Percentiles rank a stretch among this genome's conserved stretches.
These are phyloP conservation scores for Apiospora marii DNA, from an alignment of 2,329 filamentous ascomycete species.

Conservation along the genomic window DNA sequence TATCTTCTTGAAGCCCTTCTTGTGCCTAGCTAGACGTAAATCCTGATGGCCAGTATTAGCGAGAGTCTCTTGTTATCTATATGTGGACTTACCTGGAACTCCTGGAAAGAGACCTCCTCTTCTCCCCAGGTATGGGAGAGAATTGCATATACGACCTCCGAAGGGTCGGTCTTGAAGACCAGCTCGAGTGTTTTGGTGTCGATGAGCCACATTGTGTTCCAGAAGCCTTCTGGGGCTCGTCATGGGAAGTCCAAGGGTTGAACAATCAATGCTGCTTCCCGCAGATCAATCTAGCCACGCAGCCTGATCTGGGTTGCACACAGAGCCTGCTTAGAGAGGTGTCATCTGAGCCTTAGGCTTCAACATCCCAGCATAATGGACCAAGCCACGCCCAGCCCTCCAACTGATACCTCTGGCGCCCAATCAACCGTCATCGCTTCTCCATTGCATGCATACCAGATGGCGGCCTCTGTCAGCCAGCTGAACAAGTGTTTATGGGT, in stretches of 20 bases:
- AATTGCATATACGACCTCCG: not conserved
- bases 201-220: slow-evolving; percentile 18
- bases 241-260: not conserved
- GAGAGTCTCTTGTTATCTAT: not conserved
- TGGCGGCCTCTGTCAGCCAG: not conserved
- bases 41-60: not conserved
- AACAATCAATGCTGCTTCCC: not conserved
- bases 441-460: not conserved
- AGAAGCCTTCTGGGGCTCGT: not conserved
- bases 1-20: not conserved
- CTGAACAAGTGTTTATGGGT: not conserved
- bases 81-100: not conserved
- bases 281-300: not conserved
- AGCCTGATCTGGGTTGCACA: not conserved
- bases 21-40: not conserved
- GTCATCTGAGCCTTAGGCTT: not conserved
- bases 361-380: not conserved
- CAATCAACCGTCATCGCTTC: not conserved
- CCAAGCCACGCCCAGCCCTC: not conserved
- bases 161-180: not conserved
- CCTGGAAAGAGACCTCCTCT: slow-evolving; percentile 19
- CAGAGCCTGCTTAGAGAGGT: not conserved
- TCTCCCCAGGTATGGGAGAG: slow-evolving; percentile 16
- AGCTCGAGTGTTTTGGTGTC: not conserved
- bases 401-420: not conserved